Base-by-base conservation (phyloP, 345 rosid species). In the Cochlearia excelsa region DNA sequence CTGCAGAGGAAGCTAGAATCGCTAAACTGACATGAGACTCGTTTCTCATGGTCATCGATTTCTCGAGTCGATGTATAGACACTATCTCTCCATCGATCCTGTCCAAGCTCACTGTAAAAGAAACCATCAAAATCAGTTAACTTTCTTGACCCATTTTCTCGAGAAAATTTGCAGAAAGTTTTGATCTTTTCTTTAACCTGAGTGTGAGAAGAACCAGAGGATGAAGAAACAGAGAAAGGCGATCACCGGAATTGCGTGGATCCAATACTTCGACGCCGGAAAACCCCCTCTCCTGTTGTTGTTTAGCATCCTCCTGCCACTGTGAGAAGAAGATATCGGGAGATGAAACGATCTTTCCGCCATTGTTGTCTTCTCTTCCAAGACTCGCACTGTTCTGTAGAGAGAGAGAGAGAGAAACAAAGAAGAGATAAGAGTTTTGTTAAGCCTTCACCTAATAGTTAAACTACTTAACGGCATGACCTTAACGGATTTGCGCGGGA, bases 11-110 rank as follows among this genome's bases (percentile, higher is more conserved):
- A 28, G 67, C 59, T 35, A 59, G 63, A 54, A 74, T 38, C 30
- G 74, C 58, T 9, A 74, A 38, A 30, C 68, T 72, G n/a, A 74
- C 42, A 34, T 55, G 71, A 65, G 68, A 53, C 40, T 69, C 42
- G 46, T 56, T 69, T 65, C 55, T 65, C 28, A 53, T 54, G 6
- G 50, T 41, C 26, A 57, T 49, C 6, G 58, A 39, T 44, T 57
- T 68, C 47, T 63, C 66, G 5, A 57, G 40, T 1, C 10, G 51
- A 40, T 74, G 67, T 41, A 63, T 30, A 0, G 66, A 67, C 46
- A 49, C 58, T 34, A 68, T 58, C 54, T 40, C 63, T 56, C 77
- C 70, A 10, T 68, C 70, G 43, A 54, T 46, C 38, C 63, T 58
- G 43, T 61, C 66, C 4, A 63, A 47, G 46, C 38, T 51, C 58